These are phyloP conservation scores for Podaxis sp. DNA, from an alignment of 768 basidiomycete genomes.

Conservation along the genomic window DNA sequence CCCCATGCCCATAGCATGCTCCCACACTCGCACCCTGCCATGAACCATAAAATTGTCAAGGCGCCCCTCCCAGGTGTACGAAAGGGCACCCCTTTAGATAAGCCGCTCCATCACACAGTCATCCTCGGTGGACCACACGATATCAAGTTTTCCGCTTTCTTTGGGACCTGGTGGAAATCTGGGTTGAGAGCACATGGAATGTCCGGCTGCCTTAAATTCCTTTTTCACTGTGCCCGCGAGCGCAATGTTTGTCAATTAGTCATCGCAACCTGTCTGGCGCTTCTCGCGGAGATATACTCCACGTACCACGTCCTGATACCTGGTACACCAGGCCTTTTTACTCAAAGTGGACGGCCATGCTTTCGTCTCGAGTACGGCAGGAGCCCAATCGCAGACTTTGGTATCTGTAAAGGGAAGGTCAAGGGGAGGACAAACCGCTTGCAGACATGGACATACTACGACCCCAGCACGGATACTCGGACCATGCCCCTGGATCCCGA, in stretches of 20 bases:
- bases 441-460: slow-evolving; percentile 6
- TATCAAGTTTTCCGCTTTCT: slow-evolving; percentile 12
- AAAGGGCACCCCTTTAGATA: not conserved
- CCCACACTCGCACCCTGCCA: slow-evolving; percentile 20
- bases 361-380: slow-evolving; percentile 35
- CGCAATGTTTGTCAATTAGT: slow-evolving; percentile 34
- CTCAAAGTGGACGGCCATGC: slow-evolving; percentile 12
- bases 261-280: slow-evolving; percentile 30
- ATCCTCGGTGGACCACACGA: slow-evolving; percentile 28
- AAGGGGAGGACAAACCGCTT: slow-evolving; percentile 25
- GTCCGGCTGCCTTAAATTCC: slow-evolving; percentile 19
- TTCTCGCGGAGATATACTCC: slow-evolving; percentile 38
- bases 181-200: not conserved
- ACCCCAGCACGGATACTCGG: slow-evolving; percentile 35
- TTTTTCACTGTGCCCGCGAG: slow-evolving; percentile 28
- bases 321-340: not conserved
- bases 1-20: slow-evolving; percentile 13
- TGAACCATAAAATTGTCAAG: slow-evolving; percentile 28
- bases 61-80: slow-evolving; percentile 20
- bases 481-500: slow-evolving; percentile 39
- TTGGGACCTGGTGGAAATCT: not conserved
- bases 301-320: not conserved
- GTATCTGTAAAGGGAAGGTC: slow-evolving; percentile 36
- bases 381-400: slow-evolving; percentile 46
- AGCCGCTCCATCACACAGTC: slow-evolving; percentile 14